Base-by-base conservation (phyloP, 2,329 filamentous ascomycete species). In the Xylariales sp. region DNA sequence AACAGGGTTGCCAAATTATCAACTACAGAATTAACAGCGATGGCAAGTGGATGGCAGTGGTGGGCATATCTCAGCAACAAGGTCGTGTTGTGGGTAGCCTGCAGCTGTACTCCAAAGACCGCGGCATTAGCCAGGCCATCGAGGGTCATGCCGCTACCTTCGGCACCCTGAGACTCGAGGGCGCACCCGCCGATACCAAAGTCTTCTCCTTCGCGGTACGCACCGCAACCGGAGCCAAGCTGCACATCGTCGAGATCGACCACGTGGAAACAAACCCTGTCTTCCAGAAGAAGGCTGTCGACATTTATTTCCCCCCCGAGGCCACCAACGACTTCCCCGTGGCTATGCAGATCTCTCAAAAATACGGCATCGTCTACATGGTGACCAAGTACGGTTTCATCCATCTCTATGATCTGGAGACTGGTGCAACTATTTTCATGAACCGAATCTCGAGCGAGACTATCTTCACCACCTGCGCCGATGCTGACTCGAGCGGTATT, bases 381-480 rank as follows among this genome's bases (percentile, higher is more conserved):
- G 88, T 98, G 46, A 98, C 93, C 40, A 98, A 98, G 65, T 98
- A 96, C 57, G 93, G 93, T 37, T 98, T 97, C 68, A 97, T 98
- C 54, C 93, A 98, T 66, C 78, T 98, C 17, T 97, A 98, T 67
- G 94, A 98, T 57, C 80, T 98, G 40, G 94, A 98, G 71, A 93
- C 87, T 6, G 94, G 88, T 41, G 86, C 85, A 11, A 94, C 88
- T 61, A 93, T 98, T 60, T 98, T 96, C 78, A 94, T 98, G 89
- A 98, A 98, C 75, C 85, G 94, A 53, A 98, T 98, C 56, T 98
- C 93, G 23, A 95, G 89, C 71, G 93, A 98, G 61, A 98, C 93
- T 18, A 97, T 98, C 61, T 98, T 98, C 70, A 94, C 91, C 18
- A 96, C 90, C 15, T 85, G 88, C 32, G 70, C 83, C 24, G 93